These are phyloP conservation scores for Pichia nanzhaoensis DNA, from an alignment of 805 yeast genomes.

Conservation along the genomic window DNA sequence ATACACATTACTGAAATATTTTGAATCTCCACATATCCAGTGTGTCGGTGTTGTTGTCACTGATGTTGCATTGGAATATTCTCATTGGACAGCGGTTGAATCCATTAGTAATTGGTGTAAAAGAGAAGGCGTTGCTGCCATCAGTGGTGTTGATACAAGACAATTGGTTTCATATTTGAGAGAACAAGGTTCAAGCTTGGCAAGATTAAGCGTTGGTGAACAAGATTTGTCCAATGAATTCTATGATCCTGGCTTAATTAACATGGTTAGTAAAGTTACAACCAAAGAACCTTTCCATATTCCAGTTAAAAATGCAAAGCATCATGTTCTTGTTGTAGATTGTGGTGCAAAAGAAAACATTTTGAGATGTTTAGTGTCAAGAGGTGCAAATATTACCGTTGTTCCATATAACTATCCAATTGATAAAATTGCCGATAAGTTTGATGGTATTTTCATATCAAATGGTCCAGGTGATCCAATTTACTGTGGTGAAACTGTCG, in stretches of 20 bases:
- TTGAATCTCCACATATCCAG: slow-evolving; percentile 87
- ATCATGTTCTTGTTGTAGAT: slow-evolving; percentile 89
- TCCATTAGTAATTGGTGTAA: slow-evolving; percentile 93
- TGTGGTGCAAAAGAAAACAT: slow-evolving; percentile 99
- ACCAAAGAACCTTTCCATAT: slow-evolving; percentile 94
- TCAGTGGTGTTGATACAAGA: slow-evolving; percentile 96
- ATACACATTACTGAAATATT: slow-evolving; percentile 77
- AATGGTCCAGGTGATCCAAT: slow-evolving; percentile 99
- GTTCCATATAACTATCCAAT: slow-evolving; percentile 95
- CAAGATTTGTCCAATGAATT: slow-evolving; percentile 78
- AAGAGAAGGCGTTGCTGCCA: slow-evolving; percentile 92
- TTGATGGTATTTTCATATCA: slow-evolving; percentile 91
- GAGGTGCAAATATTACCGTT: slow-evolving; percentile 95
- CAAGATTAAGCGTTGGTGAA: slow-evolving; percentile 82
- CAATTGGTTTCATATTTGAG: slow-evolving; percentile 86
- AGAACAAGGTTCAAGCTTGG: slow-evolving; percentile 93
- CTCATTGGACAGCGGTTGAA: slow-evolving; percentile 99
- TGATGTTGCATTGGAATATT: slow-evolving; percentile 88
- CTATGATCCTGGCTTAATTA: slow-evolving; percentile 82
- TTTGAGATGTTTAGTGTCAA: slow-evolving; percentile 82
- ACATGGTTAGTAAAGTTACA: slow-evolving; percentile 87
- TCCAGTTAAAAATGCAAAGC: slow-evolving; percentile 50
- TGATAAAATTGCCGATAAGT: slow-evolving; percentile 81
- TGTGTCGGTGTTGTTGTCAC: slow-evolving; percentile 96
- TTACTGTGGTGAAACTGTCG: slow-evolving; percentile 74